A percentile compares a stretch with the other conserved stretches of the same genome.
Conservation (phyloP, 2,329 filamentous ascomycete species). For the Periglandula ipomoeae region DNA sequence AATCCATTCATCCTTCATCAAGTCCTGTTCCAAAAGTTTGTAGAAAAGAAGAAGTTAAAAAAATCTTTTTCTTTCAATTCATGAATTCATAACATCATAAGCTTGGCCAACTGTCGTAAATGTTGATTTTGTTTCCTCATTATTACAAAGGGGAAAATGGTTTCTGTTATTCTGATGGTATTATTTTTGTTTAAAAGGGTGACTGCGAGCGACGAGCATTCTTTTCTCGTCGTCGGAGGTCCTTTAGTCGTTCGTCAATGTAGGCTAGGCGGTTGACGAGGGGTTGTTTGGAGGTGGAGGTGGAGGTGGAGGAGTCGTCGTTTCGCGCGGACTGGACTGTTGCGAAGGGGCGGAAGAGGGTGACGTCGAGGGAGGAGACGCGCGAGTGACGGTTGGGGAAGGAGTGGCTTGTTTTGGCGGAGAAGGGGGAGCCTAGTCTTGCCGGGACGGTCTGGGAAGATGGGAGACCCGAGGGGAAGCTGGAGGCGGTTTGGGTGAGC, state of each 20-base stretch:
- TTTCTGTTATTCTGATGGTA: too few relatives aligned
- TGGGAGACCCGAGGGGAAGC: slow-evolving; percentile 10
- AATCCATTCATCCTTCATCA: too few relatives aligned
- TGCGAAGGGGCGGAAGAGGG: slow-evolving; percentile 43
- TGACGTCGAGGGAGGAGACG: slow-evolving; percentile 33
- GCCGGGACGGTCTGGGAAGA: slow-evolving; percentile 28
- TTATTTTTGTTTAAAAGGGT: slow-evolving; percentile 26
- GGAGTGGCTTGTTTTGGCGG: slow-evolving; percentile 43
- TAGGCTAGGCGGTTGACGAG: slow-evolving; percentile 46
- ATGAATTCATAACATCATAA: neutral
- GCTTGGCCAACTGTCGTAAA: neutral
- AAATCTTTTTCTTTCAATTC: too few relatives aligned
- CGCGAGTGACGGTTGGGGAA: slow-evolving; percentile 50
- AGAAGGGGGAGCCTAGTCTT: slow-evolving; percentile 52
- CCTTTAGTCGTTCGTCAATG: slow-evolving; percentile 47
- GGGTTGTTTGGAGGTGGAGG: slow-evolving; percentile 28
- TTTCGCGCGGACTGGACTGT: slow-evolving; percentile 35
- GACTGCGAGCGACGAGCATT: slow-evolving; percentile 39
- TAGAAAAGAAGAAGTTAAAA: too few relatives aligned
- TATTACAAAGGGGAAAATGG: neutral
- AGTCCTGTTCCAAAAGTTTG: too few relatives aligned
- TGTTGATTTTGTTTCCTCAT: neutral
- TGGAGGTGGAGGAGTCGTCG: neutral
- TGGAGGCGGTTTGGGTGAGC: neutral
- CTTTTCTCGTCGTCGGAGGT: slow-evolving; percentile 37